Evolutionary conservation across 2,329 filamentous ascomycete genomes (phyloP).

Genomic region (Xylariaceae sp.): DNA sequence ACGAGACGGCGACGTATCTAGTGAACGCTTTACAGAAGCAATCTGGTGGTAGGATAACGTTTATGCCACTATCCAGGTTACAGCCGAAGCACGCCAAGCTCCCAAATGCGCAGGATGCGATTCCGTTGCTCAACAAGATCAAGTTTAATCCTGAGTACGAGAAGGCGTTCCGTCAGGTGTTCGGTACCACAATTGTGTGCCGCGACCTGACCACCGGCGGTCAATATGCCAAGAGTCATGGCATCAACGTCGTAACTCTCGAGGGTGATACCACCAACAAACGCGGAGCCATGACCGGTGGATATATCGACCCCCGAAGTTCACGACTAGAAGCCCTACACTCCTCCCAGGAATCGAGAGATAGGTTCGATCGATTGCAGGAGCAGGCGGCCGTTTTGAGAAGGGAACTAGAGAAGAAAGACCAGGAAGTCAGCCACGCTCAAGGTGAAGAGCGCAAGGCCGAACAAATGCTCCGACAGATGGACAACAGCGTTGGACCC

Average conservation of each 20-base stretch:
- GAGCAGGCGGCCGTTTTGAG: conserved; percentile 61
- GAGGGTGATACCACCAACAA: conserved; percentile 95
- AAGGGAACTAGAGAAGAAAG: conserved; percentile 67
- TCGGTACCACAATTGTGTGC: conserved; percentile 91
- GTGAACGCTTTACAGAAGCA: conserved; percentile 74
- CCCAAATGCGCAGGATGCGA: conserved; percentile 79
- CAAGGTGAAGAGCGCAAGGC: conserved; percentile 77
- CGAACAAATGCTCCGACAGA: conserved; percentile 69
- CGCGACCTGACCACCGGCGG: conserved; percentile 81
- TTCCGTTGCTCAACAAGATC: conserved; percentile 81
- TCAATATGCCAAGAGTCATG: conserved; percentile 88
- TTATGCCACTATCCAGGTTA: conserved; percentile 85
- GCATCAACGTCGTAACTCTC: conserved; percentile 86
- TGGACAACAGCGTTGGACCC: conserved; percentile 77
- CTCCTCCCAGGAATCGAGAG: conserved; percentile 66
- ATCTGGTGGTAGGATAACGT: conserved; percentile 81
- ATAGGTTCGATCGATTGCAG: conserved; percentile 64
- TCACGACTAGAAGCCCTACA: conserved; percentile 85
- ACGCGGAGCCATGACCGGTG: conserved; percentile 90
- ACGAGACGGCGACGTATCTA: conserved; percentile 76
- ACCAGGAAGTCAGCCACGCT: conserved; percentile 85
- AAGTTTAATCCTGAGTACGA: conserved; percentile 72
- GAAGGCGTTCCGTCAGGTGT: conserved; percentile 87
- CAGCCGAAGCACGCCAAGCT: conserved; percentile 66
- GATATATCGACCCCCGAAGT: conserved; percentile 79